Percentiles rank a stretch among this genome's conserved stretches.
Conservation (phyloP, 805 yeast species). For the Wickerhamiella azyma region DNA sequence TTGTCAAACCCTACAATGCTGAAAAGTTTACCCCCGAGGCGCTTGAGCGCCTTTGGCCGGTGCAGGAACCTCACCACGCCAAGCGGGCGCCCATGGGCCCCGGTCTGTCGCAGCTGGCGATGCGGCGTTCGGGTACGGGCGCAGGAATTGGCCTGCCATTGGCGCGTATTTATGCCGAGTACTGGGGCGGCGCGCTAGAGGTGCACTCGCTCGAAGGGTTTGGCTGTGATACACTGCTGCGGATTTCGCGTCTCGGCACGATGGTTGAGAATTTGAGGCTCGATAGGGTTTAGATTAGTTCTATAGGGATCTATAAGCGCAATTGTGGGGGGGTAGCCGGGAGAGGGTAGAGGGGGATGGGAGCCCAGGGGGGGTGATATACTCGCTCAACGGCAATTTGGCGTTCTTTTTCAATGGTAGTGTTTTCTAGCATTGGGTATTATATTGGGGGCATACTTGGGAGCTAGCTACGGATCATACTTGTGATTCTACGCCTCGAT, state of each 20-base stretch:
- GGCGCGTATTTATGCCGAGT: constrained; percentile 86
- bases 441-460: no score
- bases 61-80: constrained; percentile 11
- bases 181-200: constrained; percentile 87
- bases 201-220: constrained; percentile 78
- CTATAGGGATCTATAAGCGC: not conserved
- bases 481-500: not conserved
- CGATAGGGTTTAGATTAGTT: not conserved
- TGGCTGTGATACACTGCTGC: constrained; percentile 79
- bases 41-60: constrained; percentile 16
- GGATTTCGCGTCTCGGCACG: constrained; percentile 64
- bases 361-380: no score
- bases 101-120: constrained; percentile 46
- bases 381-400: no score
- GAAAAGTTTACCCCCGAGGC: constrained; percentile 12
- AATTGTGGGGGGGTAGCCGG: no score
- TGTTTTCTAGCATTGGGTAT: no score
- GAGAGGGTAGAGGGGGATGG: no score
- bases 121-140: constrained; percentile 60
- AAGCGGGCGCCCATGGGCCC: constrained; percentile 6
- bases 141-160: constrained; percentile 84
- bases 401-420: no score
- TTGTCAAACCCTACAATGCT: constrained; percentile 33
- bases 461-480: no score
- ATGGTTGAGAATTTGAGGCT: constrained; percentile 45